Base-by-base conservation (phyloP, 805 yeast species). In the Lipomyces japonicus region DNA sequence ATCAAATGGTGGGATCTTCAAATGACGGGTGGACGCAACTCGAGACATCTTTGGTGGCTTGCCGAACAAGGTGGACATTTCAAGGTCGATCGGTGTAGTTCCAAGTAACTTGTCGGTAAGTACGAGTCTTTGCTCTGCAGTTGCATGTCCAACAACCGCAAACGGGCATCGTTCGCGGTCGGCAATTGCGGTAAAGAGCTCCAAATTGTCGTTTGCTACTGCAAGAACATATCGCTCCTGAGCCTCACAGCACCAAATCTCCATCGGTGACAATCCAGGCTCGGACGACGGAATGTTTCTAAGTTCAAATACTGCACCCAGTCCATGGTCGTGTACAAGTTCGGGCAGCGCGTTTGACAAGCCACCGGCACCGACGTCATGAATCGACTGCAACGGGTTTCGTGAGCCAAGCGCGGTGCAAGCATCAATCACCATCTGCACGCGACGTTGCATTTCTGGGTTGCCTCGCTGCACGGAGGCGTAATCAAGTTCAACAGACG, bases 331-430 rank as follows among this genome's bases (percentile, higher is more conserved):
- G 65, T 93, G 97, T 23, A 93, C 98, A 59, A 93, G 77, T 72
- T 93, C 99, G 7, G 99, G 97, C 61, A 93, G 75, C 6, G 98
- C 99, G 64, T 93, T 93, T 19, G 97, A 89, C 59, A 93, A 75
- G 43, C 99, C 99, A 69, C 99, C 99, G 42, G 99, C 99, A 70
- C 99, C 99, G 40, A 93, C 98, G 71, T 93, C 99, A 68, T 93
- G 99, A 62, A 93, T 86, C 34, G 95, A 89, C 70, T 90, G 93
- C 58, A 93, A 86, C 44, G 97, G 97, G 63, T 78, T 80, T 28
- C 60, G 58, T 51, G 74, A 76, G 44, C 95, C 96, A 46, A 86
- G 74, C 2, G 96, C 82, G 38, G 82, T 82, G 77, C 99, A 93
- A 16, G 95, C 81, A 68, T 91, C 95, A 58, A 93, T 91, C 39